Base-by-base conservation (phyloP, 2,329 filamentous ascomycete species). In the Fusarium fracticaudum region DNA sequence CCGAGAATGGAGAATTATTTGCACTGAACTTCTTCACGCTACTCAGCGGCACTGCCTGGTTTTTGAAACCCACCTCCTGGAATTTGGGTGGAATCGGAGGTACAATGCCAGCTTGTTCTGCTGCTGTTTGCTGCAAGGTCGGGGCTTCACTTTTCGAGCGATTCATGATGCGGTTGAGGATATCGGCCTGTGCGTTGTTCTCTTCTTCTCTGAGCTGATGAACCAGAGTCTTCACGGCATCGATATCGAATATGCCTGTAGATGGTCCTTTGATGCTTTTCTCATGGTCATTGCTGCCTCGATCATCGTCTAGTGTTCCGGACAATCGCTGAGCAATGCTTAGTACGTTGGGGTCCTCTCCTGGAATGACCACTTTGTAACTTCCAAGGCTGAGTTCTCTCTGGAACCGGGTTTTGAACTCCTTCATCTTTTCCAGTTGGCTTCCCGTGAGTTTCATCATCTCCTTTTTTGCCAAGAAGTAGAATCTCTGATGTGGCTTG, bases 391-490 rank as follows among this genome's bases (percentile, higher is more conserved):
- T 58, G 31, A 76, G 31, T 22, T 65, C 12, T 10, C 29, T n/a
- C 15, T 69, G 24, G 44, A 74, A 71, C 17, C 60, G 60, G 14
- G 1, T 48, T 60, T 71, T 71, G 43, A 78, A 77, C 24, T 71
- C 48, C 14, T 59, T 41, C 24, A 78, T 44, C 5, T 64, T 18
- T 18, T 45, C 41, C 20, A 77, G 54, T 20, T 66, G 41, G 9
- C 35, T 13, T 6, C 72, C 74, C 33, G 63, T 62, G n/a, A 73
- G 45, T 18, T 40, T 70, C 54, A 76, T 40, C 75, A 77, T 75
- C 40, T 76, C 73, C 33, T 69, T 74, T 40, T 75, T 78, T 7
- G 76, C 73, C 13, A 78, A 60, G 43, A 75, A 72, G 33, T 61
- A 75, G 59, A 68, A 71, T 35, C 64, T 67, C 43, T 78, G 71